phyloP scores from a whole-genome alignment of 345 rosid genomes.

The Boechera retrofracta region DNA sequence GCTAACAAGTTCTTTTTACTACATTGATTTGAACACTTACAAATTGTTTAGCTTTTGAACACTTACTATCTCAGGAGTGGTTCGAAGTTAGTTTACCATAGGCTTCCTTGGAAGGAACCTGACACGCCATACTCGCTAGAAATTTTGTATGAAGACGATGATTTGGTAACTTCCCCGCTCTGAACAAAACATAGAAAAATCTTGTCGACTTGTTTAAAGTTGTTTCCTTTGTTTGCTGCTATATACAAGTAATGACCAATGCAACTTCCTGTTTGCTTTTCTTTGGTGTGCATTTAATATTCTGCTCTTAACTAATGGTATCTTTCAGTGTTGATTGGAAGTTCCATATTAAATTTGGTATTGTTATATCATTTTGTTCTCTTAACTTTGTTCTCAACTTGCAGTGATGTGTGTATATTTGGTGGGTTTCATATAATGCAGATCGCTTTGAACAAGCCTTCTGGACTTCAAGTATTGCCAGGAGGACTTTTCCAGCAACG shows the following conservation, averaged over 20 bases:
- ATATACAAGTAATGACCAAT: slow-evolving; percentile 10
- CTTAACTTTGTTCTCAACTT: not conserved
- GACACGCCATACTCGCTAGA: slow-evolving; percentile 62
- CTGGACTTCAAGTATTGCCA: slow-evolving; percentile 90
- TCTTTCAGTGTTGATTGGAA: not conserved
- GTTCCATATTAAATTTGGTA: not conserved
- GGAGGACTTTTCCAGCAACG: slow-evolving; percentile 96
- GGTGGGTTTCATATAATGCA: slow-evolving; percentile 41
- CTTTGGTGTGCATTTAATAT: not conserved
- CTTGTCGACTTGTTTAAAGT: not conserved
- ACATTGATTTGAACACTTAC: not conserved
- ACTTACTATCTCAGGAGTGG: slow-evolving; percentile 51
- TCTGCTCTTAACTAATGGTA: not conserved
- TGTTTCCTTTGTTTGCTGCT: not conserved
- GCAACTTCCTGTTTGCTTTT: slow-evolving; percentile 16
- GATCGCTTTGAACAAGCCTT: slow-evolving; percentile 93
- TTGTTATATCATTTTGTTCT: not conserved
- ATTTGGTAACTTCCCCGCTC: slow-evolving; percentile 56
- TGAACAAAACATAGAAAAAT: slow-evolving; percentile 2
- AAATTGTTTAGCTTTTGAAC: slow-evolving; percentile 7
- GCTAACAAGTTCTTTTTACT: not conserved
- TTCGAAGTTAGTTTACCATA: slow-evolving; percentile 68
- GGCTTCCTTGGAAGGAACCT: slow-evolving; percentile 94
- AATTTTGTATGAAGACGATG: slow-evolving; percentile 72
- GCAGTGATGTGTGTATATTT: slow-evolving; percentile 15